Base-by-base conservation (phyloP, 768 basidiomycete species). In the Fibroporia radiculosa region DNA sequence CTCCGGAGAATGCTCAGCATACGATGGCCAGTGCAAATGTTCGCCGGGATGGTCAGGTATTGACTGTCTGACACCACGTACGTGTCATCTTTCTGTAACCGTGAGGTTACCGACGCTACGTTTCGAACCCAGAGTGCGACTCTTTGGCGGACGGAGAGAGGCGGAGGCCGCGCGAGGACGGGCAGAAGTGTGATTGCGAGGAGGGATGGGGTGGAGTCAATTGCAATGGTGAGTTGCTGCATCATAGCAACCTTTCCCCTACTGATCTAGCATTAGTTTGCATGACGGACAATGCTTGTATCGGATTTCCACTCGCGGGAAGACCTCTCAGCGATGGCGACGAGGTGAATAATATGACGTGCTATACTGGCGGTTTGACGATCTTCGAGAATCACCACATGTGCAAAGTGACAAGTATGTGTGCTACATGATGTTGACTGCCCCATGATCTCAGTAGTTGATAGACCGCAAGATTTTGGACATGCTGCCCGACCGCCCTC, bases 1-100 rank as follows among this genome's bases (percentile, higher is more conserved):
- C 63, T 96, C 80, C 53, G 93, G 92, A 22, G 68, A 80, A 34
- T 99, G 96, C 66, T 84, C 93, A 58, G 73, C 78, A 39, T 97
- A 86, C 58, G 82, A 97, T 58, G 96, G 96, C 1, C 92, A 96
- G 56, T 99, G 96, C 66, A 83, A 91, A 58, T 99, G 96, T 57
- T 92, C 93, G 1, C 77, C 90, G 32, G 96, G 96, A n/a, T 99
- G 93, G 81, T 90, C 92, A 36, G 96, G 96, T 1, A 84, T 93
- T 28, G 95, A 98, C 58, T 99, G 96, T 66, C 66, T 96, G 42
- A 77, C 78, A 6, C 95, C 96, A 18, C 84, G 93, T 96, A 65
- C 38, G 89, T 75, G n/a, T n/a, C n/a, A n/a, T 4, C n/a, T 14
- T 23, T 1, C 26, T 16, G 13, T 33, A 24, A n/a, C 28, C 28